Evolutionary conservation across 306 rosid genomes (phyloP).

Genomic region (Malus sieversii): DNA sequence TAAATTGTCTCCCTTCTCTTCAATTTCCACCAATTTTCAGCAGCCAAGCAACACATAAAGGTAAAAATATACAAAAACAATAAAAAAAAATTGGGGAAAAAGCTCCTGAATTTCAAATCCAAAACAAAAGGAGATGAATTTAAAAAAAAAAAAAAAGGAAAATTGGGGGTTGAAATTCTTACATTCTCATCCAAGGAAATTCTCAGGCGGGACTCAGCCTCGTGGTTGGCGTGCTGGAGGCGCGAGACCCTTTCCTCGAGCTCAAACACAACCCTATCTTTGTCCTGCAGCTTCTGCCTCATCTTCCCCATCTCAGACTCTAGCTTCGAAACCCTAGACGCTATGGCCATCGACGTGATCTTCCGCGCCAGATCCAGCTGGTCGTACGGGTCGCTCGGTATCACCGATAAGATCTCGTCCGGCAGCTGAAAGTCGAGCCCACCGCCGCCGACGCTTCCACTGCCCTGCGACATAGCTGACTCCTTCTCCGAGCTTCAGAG

Average conservation of each 20-base stretch:
- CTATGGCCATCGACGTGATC: slow-evolving; percentile 90
- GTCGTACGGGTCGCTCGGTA: slow-evolving; percentile 79
- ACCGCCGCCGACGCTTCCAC: neutral
- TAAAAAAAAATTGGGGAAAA: neutral
- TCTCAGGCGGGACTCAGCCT: slow-evolving; percentile 48
- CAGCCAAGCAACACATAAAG: too few relatives aligned
- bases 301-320: slow-evolving; percentile 55
- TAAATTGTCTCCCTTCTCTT: neutral
- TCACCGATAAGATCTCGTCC: slow-evolving; percentile 61
- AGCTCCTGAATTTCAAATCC: neutral
- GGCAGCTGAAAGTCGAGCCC: slow-evolving; percentile 54
- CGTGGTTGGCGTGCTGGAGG: slow-evolving; percentile 41
- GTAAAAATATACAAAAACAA: neutral
- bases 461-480: slow-evolving; percentile 33
- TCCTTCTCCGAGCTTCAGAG: neutral
- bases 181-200: slow-evolving; percentile 59
- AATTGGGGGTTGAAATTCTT: neutral
- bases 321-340: slow-evolving; percentile 70
- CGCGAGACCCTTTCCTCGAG: slow-evolving; percentile 46
- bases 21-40: neutral
- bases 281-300: slow-evolving; percentile 51
- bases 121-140: neutral
- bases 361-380: slow-evolving; percentile 95
- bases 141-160: neutral
- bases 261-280: slow-evolving; percentile 45